A percentile compares a stretch with the other conserved stretches of the same genome.
These are phyloP conservation scores for Naumovozyma baii DNA, from an alignment of 805 yeast genomes.

Conservation along the genomic window DNA sequence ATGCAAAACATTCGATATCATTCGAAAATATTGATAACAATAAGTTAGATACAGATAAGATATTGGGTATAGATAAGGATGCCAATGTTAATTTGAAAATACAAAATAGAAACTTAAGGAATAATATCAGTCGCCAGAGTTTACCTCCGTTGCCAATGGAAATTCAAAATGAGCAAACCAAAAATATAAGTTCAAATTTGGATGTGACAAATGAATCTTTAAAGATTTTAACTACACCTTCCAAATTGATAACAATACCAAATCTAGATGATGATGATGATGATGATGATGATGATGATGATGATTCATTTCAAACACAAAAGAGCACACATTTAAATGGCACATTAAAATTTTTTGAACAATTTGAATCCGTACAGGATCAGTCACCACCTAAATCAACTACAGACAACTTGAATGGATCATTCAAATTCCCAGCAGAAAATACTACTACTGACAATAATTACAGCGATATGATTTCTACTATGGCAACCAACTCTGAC, in stretches of 20 bases:
- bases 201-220: constrained; percentile 14
- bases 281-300: too few relatives aligned
- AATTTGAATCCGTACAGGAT: constrained; percentile 9
- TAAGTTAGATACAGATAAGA: constrained; percentile 12
- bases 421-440: constrained; percentile 19
- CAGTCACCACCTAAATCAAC: not conserved
- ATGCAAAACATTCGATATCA: constrained; percentile 23
- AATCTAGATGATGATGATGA: constrained; percentile 8
- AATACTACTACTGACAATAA: not conserved
- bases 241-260: constrained; percentile 22
- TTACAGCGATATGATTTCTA: not conserved
- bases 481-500: constrained; percentile 4
- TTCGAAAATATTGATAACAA: constrained; percentile 12
- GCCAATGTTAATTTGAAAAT: constrained; percentile 27
- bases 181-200: too few relatives aligned
- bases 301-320: constrained; percentile 8
- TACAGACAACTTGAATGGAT: constrained; percentile 10
- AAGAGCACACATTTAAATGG: constrained; percentile 9
- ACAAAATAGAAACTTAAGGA: constrained; percentile 22
- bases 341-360: constrained; percentile 19
- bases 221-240: constrained; percentile 21
- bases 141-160: not conserved
- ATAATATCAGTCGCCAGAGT: not conserved
- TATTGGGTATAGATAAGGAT: constrained; percentile 24
- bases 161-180: not conserved